These are phyloP conservation scores for Nymphaea thermarum DNA, from an alignment of 164 flowering plant species.

Conservation along the genomic window DNA sequence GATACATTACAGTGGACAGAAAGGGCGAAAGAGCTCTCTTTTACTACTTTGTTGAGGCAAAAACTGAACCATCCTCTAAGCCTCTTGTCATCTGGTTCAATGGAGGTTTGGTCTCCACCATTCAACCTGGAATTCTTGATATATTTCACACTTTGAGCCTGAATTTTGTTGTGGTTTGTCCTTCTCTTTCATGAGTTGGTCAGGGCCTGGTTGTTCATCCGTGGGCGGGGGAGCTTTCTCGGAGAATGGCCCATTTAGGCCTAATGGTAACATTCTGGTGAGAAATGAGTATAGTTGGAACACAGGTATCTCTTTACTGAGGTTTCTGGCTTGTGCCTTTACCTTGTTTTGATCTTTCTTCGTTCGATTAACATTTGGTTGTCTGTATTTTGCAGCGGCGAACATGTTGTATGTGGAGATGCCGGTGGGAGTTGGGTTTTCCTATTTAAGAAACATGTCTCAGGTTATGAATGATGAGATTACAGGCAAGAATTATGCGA, in stretches of 20 bases:
- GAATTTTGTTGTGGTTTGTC: too few species aligned
- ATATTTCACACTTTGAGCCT: too few species aligned
- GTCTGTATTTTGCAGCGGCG: constrained; percentile 52
- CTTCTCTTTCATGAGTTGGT: neutral
- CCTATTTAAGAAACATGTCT: constrained; percentile 55
- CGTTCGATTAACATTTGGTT: neutral
- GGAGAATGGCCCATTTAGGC: constrained; percentile 47
- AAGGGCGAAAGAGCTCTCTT: constrained; percentile 44
- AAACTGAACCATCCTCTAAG: constrained; percentile 41
- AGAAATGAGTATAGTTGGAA: constrained; percentile 49
- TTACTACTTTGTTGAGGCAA: constrained; percentile 73
- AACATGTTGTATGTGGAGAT: constrained; percentile 85
- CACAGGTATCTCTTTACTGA: constrained; percentile 18
- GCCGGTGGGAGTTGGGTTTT: constrained; percentile 63
- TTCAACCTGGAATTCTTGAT: neutral
- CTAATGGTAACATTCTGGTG: constrained; percentile 27
- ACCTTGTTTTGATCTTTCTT: neutral
- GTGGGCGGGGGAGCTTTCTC: constrained; percentile 44
- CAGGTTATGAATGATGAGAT: constrained; percentile 51
- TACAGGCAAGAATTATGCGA: constrained; percentile 43
- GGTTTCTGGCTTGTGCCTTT: neutral
- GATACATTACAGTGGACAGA: constrained; percentile 48
- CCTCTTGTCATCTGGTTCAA: constrained; percentile 74
- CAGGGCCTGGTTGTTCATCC: constrained; percentile 55
- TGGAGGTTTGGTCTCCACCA: constrained; percentile 43